Percentiles rank a stretch among this genome's conserved stretches.
Evolutionary conservation across 176 grass and related monocot species (phyloP).

Genomic region (Elaeis guineensis): DNA sequence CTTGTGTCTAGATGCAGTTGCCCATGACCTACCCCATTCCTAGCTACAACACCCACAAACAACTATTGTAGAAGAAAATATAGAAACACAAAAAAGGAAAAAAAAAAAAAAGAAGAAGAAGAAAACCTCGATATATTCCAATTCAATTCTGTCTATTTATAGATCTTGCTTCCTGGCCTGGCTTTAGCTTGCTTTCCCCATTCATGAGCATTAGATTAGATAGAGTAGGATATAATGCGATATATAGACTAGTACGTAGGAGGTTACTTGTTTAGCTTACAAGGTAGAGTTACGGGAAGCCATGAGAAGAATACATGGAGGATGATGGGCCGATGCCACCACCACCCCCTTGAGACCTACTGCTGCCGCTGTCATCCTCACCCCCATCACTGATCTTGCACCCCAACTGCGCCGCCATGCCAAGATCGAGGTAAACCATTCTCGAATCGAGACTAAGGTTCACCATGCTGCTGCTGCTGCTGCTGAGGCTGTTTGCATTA

Average conservation of each 20-base stretch:
- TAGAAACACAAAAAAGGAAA: neutral
- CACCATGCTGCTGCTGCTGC: constrained; percentile 59
- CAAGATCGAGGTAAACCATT: constrained; percentile 92
- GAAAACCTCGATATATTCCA: too few relatives aligned
- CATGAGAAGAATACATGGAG: constrained; percentile 78
- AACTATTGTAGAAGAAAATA: too few relatives aligned
- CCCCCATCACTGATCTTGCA: constrained; percentile 55
- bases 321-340: constrained; percentile 27
- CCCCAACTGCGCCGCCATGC: constrained; percentile 79
- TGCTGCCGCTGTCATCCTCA: constrained; percentile 39
- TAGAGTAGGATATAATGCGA: constrained; percentile 18
- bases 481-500: constrained; percentile 38
- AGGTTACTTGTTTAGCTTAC: constrained; percentile 64
- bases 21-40: neutral
- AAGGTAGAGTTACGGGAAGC: constrained; percentile 73
- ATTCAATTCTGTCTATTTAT: too few relatives aligned
- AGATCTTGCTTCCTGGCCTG: too few relatives aligned
- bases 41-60: neutral
- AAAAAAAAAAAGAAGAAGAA: too few relatives aligned
- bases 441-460: constrained; percentile 92
- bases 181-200: too few relatives aligned
- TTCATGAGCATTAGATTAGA: too few relatives aligned
- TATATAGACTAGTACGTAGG: constrained; percentile 43
- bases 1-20: neutral
- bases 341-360: constrained; percentile 36